A percentile compares a stretch with the other conserved stretches of the same genome.
Evolutionary conservation across 116 monocot genomes (phyloP).

Genomic region (Iris pallida): DNA sequence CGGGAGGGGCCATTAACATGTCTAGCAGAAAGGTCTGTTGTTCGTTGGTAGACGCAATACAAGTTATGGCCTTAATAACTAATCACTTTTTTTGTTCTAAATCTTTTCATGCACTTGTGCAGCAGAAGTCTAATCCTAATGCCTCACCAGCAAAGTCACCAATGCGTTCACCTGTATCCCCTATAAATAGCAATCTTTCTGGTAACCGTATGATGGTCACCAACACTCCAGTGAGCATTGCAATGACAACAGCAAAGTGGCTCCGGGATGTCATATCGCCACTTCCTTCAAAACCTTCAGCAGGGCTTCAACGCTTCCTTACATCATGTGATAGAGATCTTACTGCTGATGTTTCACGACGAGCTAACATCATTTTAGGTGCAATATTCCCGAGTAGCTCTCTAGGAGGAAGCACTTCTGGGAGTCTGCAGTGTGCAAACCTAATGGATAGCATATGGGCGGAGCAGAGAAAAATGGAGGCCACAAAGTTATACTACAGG

Average conservation of each 20-base stretch:
- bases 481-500: constrained; percentile 43
- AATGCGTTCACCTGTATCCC: constrained; percentile 24
- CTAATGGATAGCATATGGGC: constrained; percentile 52
- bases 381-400: constrained; percentile 37
- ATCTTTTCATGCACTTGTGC: constrained; percentile 10
- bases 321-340: constrained; percentile 32
- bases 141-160: constrained; percentile 34
- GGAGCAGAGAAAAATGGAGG: constrained; percentile 55
- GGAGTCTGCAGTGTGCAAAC: constrained; percentile 17
- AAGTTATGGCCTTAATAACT: background rate
- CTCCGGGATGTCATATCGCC: constrained; percentile 41
- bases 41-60: constrained; percentile 1
- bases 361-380: constrained; percentile 40
- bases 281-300: constrained; percentile 41
- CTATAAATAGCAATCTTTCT: constrained; percentile 22
- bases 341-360: constrained; percentile 25
- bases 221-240: constrained; percentile 48
- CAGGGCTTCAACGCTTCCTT: constrained; percentile 37
- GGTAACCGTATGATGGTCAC: constrained; percentile 23
- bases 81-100: background rate
- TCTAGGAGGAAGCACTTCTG: constrained; percentile 21
- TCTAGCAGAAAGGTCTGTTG: constrained; percentile 37
- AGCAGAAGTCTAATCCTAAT: constrained; percentile 29
- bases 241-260: constrained; percentile 67
- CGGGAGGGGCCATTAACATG: constrained; percentile 43